A percentile compares a stretch with the other conserved stretches of the same genome.
Evolutionary conservation across 805 yeast species (phyloP).

Genomic region (Suhomyces sp.): DNA sequence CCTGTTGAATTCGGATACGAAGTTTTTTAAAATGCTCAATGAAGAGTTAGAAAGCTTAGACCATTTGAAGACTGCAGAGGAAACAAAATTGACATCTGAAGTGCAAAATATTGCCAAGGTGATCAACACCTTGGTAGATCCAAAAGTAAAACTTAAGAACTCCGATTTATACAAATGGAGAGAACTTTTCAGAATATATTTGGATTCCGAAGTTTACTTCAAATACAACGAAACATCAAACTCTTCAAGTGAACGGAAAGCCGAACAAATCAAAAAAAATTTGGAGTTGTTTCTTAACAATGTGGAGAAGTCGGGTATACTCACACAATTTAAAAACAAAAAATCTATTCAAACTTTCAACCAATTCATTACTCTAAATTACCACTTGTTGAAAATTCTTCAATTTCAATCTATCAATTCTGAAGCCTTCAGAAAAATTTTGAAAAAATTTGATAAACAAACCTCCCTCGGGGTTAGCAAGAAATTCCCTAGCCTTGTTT

Average conservation of each 20-base stretch:
- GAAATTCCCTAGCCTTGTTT: conserved; percentile 46
- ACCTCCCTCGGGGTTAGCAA: conserved; percentile 53
- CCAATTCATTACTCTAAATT: conserved; percentile 53
- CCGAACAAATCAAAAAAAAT: conserved; percentile 46
- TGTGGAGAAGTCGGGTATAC: conserved; percentile 37
- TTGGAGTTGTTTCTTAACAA: conserved; percentile 40
- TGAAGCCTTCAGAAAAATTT: conserved; percentile 63
- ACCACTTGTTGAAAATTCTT: conserved; percentile 52
- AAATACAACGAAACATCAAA: conserved; percentile 44
- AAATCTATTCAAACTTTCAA: conserved; percentile 46
- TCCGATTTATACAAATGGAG: conserved; percentile 70
- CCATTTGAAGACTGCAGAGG: conserved; percentile 42
- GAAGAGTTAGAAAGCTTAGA: conserved; percentile 53
- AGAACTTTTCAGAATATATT: conserved; percentile 60
- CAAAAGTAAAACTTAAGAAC: conserved; percentile 26
- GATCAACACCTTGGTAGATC: conserved; percentile 40
- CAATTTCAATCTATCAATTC: conserved; percentile 63
- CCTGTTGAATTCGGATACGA: conserved; percentile 53
- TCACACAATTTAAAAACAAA: conserved; percentile 46
- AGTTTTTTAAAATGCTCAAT: conserved; percentile 58
- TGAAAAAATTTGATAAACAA: conserved; percentile 75
- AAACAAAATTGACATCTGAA: conserved; percentile 38
- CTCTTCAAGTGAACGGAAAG: conserved; percentile 44
- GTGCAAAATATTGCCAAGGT: conserved; percentile 43
- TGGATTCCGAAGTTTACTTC: conserved; percentile 67